Percentiles rank a stretch among this genome's conserved stretches.
Conservation (phyloP, 2,329 filamentous ascomycete genomes). For the Pseudopithomyces chartarum region DNA sequence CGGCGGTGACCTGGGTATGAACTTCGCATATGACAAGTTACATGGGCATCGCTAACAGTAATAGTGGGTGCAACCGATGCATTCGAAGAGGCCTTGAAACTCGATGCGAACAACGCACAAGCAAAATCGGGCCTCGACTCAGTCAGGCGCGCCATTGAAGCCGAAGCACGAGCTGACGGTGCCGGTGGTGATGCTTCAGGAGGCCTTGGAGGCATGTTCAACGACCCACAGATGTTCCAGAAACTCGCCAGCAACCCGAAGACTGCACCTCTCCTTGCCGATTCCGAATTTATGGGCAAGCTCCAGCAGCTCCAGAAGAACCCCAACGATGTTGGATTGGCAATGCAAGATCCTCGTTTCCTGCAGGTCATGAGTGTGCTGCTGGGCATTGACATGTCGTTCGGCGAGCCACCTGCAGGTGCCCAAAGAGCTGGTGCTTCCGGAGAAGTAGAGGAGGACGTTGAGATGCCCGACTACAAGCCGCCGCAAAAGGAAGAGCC, state of each 20-base stretch:
- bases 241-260: slow-evolving; percentile 96
- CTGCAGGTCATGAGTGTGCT: slow-evolving; percentile 92
- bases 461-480: slow-evolving; percentile 76
- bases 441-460: slow-evolving; percentile 69
- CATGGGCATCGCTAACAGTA: slow-evolving; percentile 19
- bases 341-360: slow-evolving; percentile 90
- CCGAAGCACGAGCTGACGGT: slow-evolving; percentile 69
- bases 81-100: slow-evolving; percentile 91
- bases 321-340: slow-evolving; percentile 75
- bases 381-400: slow-evolving; percentile 90
- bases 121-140: slow-evolving; percentile 86
- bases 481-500: slow-evolving; percentile 60
- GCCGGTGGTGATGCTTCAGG: slow-evolving; percentile 68
- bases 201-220: slow-evolving; percentile 91
- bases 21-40: background rate
- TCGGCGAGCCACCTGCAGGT: slow-evolving; percentile 60
- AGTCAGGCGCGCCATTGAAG: slow-evolving; percentile 86
- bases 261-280: slow-evolving; percentile 79
- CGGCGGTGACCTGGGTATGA: slow-evolving; percentile 73
- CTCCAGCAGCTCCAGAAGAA: slow-evolving; percentile 81
- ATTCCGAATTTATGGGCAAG: slow-evolving; percentile 88
- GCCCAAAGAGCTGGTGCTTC: slow-evolving; percentile 45
- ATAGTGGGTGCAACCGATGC: slow-evolving; percentile 80
- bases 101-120: slow-evolving; percentile 88
- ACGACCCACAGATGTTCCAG: slow-evolving; percentile 83